phyloP scores from a whole-genome alignment of 106 monocot genomes.

The Apostasia shenzhenica region DNA sequence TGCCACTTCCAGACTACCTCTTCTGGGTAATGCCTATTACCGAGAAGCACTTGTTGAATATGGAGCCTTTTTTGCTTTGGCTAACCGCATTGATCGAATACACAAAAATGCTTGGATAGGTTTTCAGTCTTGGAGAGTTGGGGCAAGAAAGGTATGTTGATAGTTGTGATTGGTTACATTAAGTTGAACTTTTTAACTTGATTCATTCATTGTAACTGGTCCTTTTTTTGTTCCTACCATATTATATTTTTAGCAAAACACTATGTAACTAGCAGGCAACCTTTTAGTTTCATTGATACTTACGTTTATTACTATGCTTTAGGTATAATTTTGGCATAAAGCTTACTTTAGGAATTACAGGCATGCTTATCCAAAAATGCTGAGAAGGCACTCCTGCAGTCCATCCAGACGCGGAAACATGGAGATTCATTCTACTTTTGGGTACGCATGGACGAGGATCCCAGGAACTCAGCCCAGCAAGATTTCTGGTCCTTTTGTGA shows the following conservation, averaged over 20 bases:
- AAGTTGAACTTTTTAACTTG: neutral
- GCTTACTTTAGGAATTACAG: slow-evolving; percentile 18
- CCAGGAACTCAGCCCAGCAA: slow-evolving; percentile 49
- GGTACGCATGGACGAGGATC: slow-evolving; percentile 83
- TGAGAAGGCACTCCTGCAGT: slow-evolving; percentile 53
- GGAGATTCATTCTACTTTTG: slow-evolving; percentile 93
- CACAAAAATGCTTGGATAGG: slow-evolving; percentile 99
- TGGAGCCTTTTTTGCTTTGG: slow-evolving; percentile 90
- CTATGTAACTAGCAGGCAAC: too few relatives aligned
- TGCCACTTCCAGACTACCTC: slow-evolving; percentile 85
- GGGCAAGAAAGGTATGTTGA: slow-evolving; percentile 58
- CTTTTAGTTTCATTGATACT: too few relatives aligned
- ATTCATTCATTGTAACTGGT: neutral
- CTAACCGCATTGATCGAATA: slow-evolving; percentile 75
- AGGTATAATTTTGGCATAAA: neutral
- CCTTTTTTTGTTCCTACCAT: neutral
- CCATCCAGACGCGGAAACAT: slow-evolving; percentile 54
- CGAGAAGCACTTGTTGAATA: slow-evolving; percentile 82
- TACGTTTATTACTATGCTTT: too few relatives aligned
- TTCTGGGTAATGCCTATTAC: slow-evolving; percentile 63
- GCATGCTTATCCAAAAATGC: slow-evolving; percentile 66
- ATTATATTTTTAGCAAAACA: too few relatives aligned
- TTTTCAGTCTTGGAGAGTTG: slow-evolving; percentile 92
- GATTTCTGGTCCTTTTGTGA: slow-evolving; percentile 99
- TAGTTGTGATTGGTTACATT: neutral